Evolutionary conservation across 148 eudicot genomes (phyloP).

Genomic region (Spergularia bocconei): DNA sequence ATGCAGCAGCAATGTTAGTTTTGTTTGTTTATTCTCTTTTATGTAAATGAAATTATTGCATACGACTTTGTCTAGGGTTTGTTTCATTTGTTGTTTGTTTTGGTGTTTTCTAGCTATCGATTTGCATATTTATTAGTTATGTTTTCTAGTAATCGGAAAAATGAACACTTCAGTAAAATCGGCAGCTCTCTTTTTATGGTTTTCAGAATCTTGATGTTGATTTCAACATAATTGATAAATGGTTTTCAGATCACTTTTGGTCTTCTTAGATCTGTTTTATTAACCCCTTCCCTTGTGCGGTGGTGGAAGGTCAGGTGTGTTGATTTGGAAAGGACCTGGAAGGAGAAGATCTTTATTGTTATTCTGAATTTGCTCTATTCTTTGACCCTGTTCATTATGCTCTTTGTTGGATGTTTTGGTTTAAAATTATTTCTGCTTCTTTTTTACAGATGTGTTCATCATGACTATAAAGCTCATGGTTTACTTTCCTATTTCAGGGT

Average conservation of each 20-base stretch:
- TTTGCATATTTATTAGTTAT: too few species aligned
- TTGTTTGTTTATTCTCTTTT: neutral
- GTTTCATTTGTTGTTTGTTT: neutral
- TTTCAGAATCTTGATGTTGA: too few species aligned
- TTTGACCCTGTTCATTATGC: neutral
- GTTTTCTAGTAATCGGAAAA: too few species aligned
- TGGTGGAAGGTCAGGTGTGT: neutral
- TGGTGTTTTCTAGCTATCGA: neutral
- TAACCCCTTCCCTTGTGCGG: too few species aligned
- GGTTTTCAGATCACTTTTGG: neutral
- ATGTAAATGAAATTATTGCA: neutral
- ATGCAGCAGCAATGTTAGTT: neutral
- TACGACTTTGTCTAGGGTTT: neutral
- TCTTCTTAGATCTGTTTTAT: too few species aligned
- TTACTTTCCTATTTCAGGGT: conserved; percentile 40
- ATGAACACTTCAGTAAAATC: too few species aligned
- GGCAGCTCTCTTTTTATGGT: too few species aligned
- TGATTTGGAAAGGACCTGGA: neutral
- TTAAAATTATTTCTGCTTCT: neutral
- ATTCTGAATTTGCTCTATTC: neutral
- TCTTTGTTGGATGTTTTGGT: neutral
- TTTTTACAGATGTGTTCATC: neutral
- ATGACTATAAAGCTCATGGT: neutral
- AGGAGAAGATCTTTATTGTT: neutral
- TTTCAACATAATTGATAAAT: neutral